Percentiles rank a stretch among this genome's conserved stretches.
These are phyloP conservation scores for Tulasnella sp. DNA, from an alignment of 768 basidiomycete genomes.

Conservation along the genomic window DNA sequence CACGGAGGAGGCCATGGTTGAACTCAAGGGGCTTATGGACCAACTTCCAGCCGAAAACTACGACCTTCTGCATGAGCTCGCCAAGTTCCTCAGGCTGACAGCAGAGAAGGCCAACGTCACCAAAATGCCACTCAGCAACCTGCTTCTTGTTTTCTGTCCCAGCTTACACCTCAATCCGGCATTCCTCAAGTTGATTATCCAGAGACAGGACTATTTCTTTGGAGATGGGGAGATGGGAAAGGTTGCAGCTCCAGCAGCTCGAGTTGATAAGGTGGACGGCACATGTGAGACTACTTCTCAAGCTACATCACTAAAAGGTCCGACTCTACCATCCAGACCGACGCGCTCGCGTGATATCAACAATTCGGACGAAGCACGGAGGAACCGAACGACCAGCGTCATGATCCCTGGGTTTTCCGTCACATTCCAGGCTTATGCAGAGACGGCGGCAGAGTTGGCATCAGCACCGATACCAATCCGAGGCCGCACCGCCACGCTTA, in stretches of 20 bases:
- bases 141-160: slow-evolving; percentile 81
- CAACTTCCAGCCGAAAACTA: slow-evolving; percentile 70
- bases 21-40: slow-evolving; percentile 51
- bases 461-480: slow-evolving; percentile 11
- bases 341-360: background rate
- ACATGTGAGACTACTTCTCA: background rate
- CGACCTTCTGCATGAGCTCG: slow-evolving; percentile 73
- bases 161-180: slow-evolving; percentile 71
- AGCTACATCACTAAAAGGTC: background rate
- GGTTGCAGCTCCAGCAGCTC: slow-evolving; percentile 21
- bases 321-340: background rate
- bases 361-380: slow-evolving; percentile 8
- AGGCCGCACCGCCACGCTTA: slow-evolving; percentile 2
- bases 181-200: slow-evolving; percentile 60
- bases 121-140: slow-evolving; percentile 87
- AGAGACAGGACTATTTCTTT: slow-evolving; percentile 26
- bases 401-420: slow-evolving; percentile 9
- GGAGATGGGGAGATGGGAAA: slow-evolving; percentile 53
- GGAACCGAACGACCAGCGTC: slow-evolving; percentile 15
- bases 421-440: slow-evolving; percentile 14
- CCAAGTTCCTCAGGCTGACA: slow-evolving; percentile 68
- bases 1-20: slow-evolving; percentile 27
- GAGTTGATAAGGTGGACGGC: slow-evolving; percentile 27
- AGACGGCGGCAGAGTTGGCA: background rate
- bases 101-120: slow-evolving; percentile 58